Conservation (phyloP, 1,284 basidiomycete genomes). For the Tausonia pullulans region DNA sequence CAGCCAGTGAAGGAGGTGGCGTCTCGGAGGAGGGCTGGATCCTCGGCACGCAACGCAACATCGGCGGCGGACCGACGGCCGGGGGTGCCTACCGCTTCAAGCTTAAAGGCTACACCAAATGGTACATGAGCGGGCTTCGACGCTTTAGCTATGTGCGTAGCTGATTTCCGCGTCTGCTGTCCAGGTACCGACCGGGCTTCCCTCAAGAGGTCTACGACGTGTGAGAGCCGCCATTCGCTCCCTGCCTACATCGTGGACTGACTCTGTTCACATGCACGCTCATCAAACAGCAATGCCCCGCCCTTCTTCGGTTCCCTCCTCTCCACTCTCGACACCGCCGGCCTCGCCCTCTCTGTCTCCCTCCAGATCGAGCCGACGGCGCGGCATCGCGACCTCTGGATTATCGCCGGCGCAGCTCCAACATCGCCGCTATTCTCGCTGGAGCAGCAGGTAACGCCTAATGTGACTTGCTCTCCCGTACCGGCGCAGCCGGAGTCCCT, state of each 20-base stretch:
- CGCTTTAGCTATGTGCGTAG: too few species aligned
- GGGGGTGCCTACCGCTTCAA: slow-evolving; percentile 1
- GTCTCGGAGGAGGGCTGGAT: neutral
- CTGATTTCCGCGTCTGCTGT: too few species aligned
- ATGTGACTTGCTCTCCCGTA: neutral
- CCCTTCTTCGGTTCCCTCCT: neutral
- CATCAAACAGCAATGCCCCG: neutral
- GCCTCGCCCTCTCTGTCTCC: neutral
- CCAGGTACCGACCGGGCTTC: neutral
- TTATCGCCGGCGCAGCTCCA: neutral
- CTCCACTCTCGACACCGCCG: neutral
- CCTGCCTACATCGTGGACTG: too few species aligned
- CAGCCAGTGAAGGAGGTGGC: neutral
- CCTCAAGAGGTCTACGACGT: neutral
- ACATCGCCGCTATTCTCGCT: neutral
- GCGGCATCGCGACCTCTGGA: neutral
- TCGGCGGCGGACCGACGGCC: neutral
- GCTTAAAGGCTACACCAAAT: neutral
- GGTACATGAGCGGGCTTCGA: neutral
- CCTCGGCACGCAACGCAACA: neutral
- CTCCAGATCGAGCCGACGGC: neutral
- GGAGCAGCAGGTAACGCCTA: neutral
- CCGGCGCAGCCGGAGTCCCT: neutral
- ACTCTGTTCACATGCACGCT: too few species aligned
- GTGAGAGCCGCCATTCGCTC: neutral